A percentile compares a stretch with the other conserved stretches of the same genome.
These are phyloP conservation scores for Beverwykella pulmonaria DNA, from an alignment of 495 filamentous ascomycete genomes.

Conservation along the genomic window DNA sequence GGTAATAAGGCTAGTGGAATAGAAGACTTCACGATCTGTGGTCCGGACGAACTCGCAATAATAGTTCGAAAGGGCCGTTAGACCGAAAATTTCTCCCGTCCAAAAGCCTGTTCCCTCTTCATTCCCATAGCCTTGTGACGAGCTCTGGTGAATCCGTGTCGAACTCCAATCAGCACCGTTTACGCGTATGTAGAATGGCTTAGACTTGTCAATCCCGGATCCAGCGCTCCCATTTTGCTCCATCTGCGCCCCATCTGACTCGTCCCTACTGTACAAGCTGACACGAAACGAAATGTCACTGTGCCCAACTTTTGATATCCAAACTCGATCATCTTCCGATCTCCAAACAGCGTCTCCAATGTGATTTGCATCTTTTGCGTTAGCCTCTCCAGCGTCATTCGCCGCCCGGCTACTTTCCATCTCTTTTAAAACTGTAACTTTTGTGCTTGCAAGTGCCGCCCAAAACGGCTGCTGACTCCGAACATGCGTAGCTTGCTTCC, in stretches of 20 bases:
- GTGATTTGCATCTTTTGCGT: conserved; percentile 76
- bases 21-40: conserved; percentile 71
- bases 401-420: conserved; percentile 82
- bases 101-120: conserved; percentile 62
- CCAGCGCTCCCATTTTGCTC: conserved; percentile 29
- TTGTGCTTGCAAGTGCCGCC: conserved; percentile 91
- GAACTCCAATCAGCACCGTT: conserved; percentile 90
- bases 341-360: conserved; percentile 77
- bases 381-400: conserved; percentile 69
- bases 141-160: conserved; percentile 59
- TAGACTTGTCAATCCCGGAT: conserved; percentile 59
- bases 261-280: conserved; percentile 27
- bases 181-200: conserved; percentile 85
- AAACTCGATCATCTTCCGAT: conserved; percentile 73
- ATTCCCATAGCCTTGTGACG: conserved; percentile 53
- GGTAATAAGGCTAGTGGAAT: conserved; percentile 78
- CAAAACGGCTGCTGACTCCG: conserved; percentile 89
- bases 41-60: conserved; percentile 80
- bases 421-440: conserved; percentile 90
- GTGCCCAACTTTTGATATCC: conserved; percentile 82
- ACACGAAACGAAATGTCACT: conserved; percentile 78
- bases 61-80: conserved; percentile 84
- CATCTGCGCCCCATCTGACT: conserved; percentile 12
- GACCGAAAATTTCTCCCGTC: conserved; percentile 84
- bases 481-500: conserved; percentile 85